Conservation (phyloP, 1,139 yeast genomes). For the Maudiozyma humilis region DNA sequence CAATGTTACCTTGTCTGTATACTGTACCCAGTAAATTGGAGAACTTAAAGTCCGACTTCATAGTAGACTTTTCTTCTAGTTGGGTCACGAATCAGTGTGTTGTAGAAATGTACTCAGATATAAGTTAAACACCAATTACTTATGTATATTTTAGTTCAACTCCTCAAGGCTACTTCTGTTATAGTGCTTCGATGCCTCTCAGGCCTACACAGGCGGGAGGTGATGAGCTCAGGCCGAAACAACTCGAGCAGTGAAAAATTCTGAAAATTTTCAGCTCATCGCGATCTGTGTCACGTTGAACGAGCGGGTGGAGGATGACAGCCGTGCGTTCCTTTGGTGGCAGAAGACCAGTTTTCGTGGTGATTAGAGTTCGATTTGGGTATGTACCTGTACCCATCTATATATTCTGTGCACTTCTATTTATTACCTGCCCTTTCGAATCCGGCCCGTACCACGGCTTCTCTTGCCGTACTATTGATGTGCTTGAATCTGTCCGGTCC, state of each 20-base stretch:
- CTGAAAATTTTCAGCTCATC: constrained; percentile 4
- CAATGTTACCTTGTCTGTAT: constrained; percentile 80
- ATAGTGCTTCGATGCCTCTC: too few species aligned
- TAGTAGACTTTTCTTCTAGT: constrained; percentile 20
- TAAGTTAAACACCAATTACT: too few species aligned
- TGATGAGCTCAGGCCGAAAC: constrained; percentile 1
- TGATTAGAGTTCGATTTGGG: too few species aligned
- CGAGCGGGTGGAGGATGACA: neutral
- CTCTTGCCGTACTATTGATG: constrained; percentile 81
- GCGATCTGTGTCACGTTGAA: neutral
- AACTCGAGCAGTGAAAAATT: constrained; percentile 2
- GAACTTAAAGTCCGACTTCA: constrained; percentile 58
- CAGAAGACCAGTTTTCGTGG: neutral
- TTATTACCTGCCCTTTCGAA: constrained; percentile 27
- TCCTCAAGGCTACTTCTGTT: too few species aligned
- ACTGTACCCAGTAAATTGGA: constrained; percentile 91
- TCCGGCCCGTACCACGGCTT: constrained; percentile 63
- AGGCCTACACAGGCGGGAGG: too few species aligned
- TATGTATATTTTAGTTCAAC: too few species aligned
- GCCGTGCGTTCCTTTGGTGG: neutral
- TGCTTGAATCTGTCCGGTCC: constrained; percentile 95
- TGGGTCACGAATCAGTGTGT: too few species aligned
- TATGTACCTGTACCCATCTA: too few species aligned
- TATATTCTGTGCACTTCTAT: neutral
- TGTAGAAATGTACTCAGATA: too few species aligned